A percentile compares a stretch with the other conserved stretches of the same genome.
Conservation (phyloP, 2,329 filamentous ascomycete species). For the Chlorencoelia australis region DNA sequence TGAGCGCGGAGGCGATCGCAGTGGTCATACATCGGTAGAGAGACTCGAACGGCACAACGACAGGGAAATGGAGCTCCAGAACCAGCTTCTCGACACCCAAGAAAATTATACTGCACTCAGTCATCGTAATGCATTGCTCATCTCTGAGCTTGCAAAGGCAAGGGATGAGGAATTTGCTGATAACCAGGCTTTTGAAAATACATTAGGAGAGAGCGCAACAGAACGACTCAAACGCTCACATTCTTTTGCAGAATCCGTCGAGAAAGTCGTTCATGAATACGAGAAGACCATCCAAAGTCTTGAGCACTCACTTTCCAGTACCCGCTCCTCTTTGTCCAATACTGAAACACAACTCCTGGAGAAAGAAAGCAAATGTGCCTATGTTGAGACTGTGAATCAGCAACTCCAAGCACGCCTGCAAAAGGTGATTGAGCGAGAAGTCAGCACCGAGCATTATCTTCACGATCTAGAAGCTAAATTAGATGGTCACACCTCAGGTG, state of each 20-base stretch:
- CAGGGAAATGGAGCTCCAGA: constrained; percentile 82
- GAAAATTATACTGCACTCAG: constrained; percentile 91
- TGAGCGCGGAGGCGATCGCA: constrained; percentile 51
- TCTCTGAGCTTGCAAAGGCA: constrained; percentile 83
- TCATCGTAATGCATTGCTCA: constrained; percentile 88
- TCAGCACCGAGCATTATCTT: constrained; percentile 84
- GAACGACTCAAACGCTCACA: constrained; percentile 90
- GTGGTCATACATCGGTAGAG: constrained; percentile 49
- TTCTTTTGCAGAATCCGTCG: constrained; percentile 89
- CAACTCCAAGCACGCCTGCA: constrained; percentile 86
- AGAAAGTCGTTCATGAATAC: constrained; percentile 93
- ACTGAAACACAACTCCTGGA: constrained; percentile 84
- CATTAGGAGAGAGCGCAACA: constrained; percentile 66
- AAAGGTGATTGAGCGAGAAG: constrained; percentile 85
- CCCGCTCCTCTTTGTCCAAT: constrained; percentile 68
- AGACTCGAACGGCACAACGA: constrained; percentile 71
- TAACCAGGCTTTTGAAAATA: constrained; percentile 47
- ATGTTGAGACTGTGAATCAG: constrained; percentile 81
- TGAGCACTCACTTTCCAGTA: constrained; percentile 84
- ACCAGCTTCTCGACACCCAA: constrained; percentile 83
- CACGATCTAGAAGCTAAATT: constrained; percentile 86
- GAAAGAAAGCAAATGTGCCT: constrained; percentile 87
- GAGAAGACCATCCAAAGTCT: constrained; percentile 96
- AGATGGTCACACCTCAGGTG: constrained; percentile 80
- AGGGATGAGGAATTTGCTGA: constrained; percentile 58